Percentiles rank a stretch among this genome's conserved stretches.
Conservation (phyloP, 1,139 yeast genomes). For the Yamadazyma spencermartinsiae region DNA sequence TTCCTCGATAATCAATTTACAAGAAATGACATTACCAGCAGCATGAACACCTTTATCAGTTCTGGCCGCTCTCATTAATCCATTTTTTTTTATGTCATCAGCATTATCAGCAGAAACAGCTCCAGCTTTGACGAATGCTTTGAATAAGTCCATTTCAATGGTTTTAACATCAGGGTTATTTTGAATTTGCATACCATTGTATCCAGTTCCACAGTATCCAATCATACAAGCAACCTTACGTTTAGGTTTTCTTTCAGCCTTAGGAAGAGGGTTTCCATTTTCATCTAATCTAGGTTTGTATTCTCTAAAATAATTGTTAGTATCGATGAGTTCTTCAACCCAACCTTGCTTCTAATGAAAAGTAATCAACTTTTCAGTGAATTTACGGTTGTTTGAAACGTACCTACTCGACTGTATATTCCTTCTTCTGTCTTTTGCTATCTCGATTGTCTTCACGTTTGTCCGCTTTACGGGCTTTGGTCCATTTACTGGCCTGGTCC, state of each 20-base stretch:
- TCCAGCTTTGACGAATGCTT: conserved; percentile 84
- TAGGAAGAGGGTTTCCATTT: conserved; percentile 58
- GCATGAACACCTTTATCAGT: conserved; percentile 99
- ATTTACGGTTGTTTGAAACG: conserved; percentile 22
- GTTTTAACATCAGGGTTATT: conserved; percentile 85
- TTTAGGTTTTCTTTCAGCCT: conserved; percentile 72
- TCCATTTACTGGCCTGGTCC: conserved; percentile 47
- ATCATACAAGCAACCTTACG: conserved; percentile 87
- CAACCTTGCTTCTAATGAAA: conserved; percentile 1
- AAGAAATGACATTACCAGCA: conserved; percentile 90
- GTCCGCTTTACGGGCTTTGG: conserved; percentile 32
- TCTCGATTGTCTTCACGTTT: conserved; percentile 21
- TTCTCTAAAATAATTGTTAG: conserved; percentile 34
- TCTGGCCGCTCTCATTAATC: conserved; percentile 94
- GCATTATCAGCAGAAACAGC: conserved; percentile 89
- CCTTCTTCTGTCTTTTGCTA: conserved; percentile 16
- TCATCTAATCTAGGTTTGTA: conserved; percentile 53
- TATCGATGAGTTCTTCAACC: conserved; percentile 8
- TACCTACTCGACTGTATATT: conserved; percentile 30
- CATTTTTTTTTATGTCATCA: conserved; percentile 84
- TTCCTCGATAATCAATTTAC: conserved; percentile 88
- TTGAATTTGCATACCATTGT: conserved; percentile 92
- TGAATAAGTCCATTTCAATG: conserved; percentile 87
- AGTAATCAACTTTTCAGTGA: neutral
- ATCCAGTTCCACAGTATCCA: conserved; percentile 98